phyloP scores from a whole-genome alignment of 768 basidiomycete species.

The Mrakia frigida region DNA sequence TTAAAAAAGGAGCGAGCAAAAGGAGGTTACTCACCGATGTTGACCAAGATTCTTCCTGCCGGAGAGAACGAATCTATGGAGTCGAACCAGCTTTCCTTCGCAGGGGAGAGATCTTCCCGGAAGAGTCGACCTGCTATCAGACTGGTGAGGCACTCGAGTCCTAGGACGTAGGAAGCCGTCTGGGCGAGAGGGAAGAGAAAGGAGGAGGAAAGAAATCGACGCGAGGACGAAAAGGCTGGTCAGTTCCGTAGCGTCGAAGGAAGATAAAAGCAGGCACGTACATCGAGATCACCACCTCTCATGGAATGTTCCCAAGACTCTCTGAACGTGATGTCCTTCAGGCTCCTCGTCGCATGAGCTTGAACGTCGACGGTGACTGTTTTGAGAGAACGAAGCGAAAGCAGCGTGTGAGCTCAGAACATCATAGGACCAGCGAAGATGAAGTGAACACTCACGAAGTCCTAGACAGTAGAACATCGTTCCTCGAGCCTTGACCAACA shows the following conservation, averaged over 20 bases:
- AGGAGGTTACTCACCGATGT: not conserved
- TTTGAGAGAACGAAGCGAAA: no score
- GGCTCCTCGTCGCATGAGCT: not conserved
- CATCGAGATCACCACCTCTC: not conserved
- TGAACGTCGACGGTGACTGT: not conserved
- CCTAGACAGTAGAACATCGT: not conserved
- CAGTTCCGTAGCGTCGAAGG: not conserved
- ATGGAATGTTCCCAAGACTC: not conserved
- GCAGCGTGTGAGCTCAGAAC: no score
- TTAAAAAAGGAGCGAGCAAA: not conserved
- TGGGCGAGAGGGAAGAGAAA: not conserved
- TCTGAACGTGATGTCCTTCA: not conserved
- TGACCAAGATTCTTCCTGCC: not conserved
- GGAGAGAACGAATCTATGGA: not conserved
- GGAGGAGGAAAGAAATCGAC: not conserved
- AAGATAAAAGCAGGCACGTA: not conserved
- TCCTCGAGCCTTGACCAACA: not conserved
- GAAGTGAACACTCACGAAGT: not conserved
- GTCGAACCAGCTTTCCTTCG: conserved; percentile 1
- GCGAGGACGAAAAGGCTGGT: not conserved
- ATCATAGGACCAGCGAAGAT: no score
- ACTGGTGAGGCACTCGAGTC: not conserved
- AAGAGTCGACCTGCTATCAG: not conserved
- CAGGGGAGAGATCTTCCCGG: not conserved
- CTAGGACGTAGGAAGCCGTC: not conserved